phyloP scores from a whole-genome alignment of 2,329 filamentous ascomycete genomes.

The Fusarium buxicola region DNA sequence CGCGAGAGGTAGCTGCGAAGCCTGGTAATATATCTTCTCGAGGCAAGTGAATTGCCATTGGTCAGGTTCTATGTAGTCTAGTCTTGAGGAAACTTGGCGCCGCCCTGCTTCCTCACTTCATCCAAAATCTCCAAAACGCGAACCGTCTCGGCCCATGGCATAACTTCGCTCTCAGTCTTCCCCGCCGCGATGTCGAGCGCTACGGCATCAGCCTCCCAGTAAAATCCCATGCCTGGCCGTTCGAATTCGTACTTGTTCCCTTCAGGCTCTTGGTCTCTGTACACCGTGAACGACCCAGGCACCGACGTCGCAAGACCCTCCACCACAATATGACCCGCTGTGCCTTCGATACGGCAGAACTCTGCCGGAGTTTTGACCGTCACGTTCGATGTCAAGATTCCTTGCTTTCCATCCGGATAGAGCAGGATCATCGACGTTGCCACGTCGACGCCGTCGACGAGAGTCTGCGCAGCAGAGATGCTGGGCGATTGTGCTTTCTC shows the following conservation, averaged over 20 bases:
- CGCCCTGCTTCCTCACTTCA: slow-evolving; percentile 54
- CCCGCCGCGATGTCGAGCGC: slow-evolving; percentile 55
- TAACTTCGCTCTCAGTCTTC: slow-evolving; percentile 52
- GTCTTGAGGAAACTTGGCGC: slow-evolving; percentile 47
- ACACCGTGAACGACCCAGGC: slow-evolving; percentile 52
- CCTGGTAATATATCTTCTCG: too few relatives aligned
- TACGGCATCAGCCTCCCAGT: slow-evolving; percentile 59
- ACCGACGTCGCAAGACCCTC: slow-evolving; percentile 50
- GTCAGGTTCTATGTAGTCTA: background rate
- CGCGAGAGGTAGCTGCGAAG: too few relatives aligned
- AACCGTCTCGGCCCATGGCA: slow-evolving; percentile 61
- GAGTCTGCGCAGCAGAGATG: slow-evolving; percentile 52
- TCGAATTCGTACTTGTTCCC: slow-evolving; percentile 53
- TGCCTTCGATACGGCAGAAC: slow-evolving; percentile 57
- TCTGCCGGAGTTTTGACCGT: slow-evolving; percentile 37
- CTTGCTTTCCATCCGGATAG: slow-evolving; percentile 55
- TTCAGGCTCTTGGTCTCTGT: slow-evolving; percentile 42
- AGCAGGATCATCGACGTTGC: slow-evolving; percentile 54
- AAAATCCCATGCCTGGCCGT: slow-evolving; percentile 53
- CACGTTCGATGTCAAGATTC: slow-evolving; percentile 55
- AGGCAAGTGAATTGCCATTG: too few relatives aligned
- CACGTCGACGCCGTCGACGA: slow-evolving; percentile 50
- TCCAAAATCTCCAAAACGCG: slow-evolving; percentile 61
- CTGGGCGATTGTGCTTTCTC: slow-evolving; percentile 47
- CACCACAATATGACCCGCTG: slow-evolving; percentile 52